These are phyloP conservation scores for Nephelium lappaceum DNA, from an alignment of 345 rosid genomes.

Conservation along the genomic window DNA sequence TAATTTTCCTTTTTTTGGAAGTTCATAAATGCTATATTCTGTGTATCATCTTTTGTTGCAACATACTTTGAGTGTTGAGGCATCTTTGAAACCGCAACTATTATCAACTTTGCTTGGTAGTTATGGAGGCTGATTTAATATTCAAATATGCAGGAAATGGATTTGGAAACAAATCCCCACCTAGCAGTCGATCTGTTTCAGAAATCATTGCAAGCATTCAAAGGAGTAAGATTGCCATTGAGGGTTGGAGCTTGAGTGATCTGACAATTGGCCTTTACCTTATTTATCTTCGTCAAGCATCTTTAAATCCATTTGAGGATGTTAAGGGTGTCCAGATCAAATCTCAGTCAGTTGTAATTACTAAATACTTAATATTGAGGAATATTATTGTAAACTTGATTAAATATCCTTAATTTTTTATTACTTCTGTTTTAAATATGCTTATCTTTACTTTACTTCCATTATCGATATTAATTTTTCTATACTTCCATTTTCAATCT, in stretches of 20 bases:
- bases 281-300: conserved; percentile 85
- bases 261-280: conserved; percentile 91
- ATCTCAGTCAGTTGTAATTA: conserved; percentile 62
- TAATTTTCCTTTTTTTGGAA: not conserved
- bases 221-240: conserved; percentile 78
- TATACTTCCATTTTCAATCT: not conserved
- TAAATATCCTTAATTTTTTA: not conserved
- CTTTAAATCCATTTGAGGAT: conserved; percentile 64
- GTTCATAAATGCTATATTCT: not conserved
- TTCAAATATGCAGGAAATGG: conserved; percentile 47
- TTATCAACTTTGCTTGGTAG: conserved; percentile 1
- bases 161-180: conserved; percentile 46
- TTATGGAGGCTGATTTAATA: conserved; percentile 12
- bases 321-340: conserved; percentile 68
- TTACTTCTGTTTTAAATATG: not conserved
- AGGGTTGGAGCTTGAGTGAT: conserved; percentile 95
- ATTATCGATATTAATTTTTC: not conserved
- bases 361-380: conserved; percentile 15
- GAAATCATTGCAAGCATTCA: conserved; percentile 91
- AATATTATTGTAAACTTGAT: conserved; percentile 1
- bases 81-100: not conserved
- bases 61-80: not conserved
- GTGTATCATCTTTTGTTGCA: conserved; percentile 1
- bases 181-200: conserved; percentile 61
- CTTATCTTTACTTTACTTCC: not conserved